These are phyloP conservation scores for Tetrahymena malaccensis DNA, from an alignment of 73 alveolate species.

Conservation along the genomic window DNA sequence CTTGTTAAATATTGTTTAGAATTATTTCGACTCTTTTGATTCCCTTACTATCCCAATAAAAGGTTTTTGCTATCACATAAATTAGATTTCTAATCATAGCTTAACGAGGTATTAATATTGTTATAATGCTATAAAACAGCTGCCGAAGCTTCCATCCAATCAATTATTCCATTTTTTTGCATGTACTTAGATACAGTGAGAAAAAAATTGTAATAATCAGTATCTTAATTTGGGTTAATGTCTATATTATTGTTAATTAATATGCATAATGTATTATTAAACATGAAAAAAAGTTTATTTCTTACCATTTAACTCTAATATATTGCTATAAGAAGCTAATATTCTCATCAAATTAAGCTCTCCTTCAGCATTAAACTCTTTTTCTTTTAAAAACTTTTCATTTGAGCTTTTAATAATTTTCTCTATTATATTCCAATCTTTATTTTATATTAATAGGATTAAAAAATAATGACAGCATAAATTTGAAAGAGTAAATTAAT, in stretches of 20 bases:
- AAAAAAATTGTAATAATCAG: neutral
- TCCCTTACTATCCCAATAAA: neutral
- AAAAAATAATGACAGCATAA: neutral
- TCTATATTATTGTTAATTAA: neutral
- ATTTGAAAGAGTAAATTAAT: neutral
- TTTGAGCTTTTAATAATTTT: neutral
- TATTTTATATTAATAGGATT: neutral
- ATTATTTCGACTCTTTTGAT: neutral
- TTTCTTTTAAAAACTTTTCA: neutral
- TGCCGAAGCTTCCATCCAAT: neutral
- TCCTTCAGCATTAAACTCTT: neutral
- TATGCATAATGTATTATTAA: neutral
- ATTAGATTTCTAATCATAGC: neutral
- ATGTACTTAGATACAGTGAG: neutral
- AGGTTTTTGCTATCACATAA: neutral
- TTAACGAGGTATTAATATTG: neutral
- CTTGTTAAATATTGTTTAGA: neutral
- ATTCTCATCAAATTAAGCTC: neutral
- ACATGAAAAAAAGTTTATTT: neutral
- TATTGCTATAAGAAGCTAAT: neutral
- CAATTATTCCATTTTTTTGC: neutral
- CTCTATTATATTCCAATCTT: neutral
- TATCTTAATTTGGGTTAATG: neutral
- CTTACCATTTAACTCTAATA: neutral
- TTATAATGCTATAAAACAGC: neutral